A percentile compares a stretch with the other conserved stretches of the same genome.
These are phyloP conservation scores for Trichoderma hamatum DNA, from an alignment of 2,329 filamentous ascomycete species.

Conservation along the genomic window DNA sequence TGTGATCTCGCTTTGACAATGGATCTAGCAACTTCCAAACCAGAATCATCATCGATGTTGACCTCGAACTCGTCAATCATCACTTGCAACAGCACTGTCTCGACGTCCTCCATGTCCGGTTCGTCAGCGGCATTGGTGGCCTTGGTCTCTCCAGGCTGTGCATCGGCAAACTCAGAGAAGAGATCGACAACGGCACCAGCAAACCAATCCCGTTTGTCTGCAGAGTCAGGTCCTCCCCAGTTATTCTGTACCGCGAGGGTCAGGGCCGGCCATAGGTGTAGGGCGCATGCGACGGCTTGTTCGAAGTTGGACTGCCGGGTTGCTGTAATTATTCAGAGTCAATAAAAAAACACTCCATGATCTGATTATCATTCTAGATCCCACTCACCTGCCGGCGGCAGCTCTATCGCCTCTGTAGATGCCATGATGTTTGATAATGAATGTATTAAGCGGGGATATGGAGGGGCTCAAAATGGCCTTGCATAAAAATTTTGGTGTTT, in stretches of 20 bases:
- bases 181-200: conserved; percentile 84
- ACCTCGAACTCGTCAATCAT: conserved; percentile 97
- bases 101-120: conserved; percentile 76
- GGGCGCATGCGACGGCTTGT: conserved; percentile 79
- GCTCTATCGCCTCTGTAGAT: conserved; percentile 36
- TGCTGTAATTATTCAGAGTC: conserved; percentile 43
- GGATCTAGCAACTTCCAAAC: conserved; percentile 69
- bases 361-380: background rate
- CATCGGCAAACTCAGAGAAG: conserved; percentile 66
- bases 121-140: conserved; percentile 44
- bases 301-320: conserved; percentile 72
- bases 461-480: conserved; percentile 34
- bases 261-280: conserved; percentile 87
- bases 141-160: conserved; percentile 36
- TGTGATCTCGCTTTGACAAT: conserved; percentile 70
- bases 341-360: conserved; percentile 20
- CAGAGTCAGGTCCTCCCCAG: conserved; percentile 83
- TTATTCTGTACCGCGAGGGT: conserved; percentile 82
- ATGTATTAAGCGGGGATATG: conserved; percentile 35
- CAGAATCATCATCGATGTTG: conserved; percentile 86
- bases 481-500: conserved; percentile 28
- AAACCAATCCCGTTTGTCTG: conserved; percentile 95
- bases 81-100: conserved; percentile 82
- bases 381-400: conserved; percentile 39
- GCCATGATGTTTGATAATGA: conserved; percentile 37